A percentile compares a stretch with the other conserved stretches of the same genome.
These are phyloP conservation scores for Kandelia obovata DNA, from an alignment of 345 rosid species.

Conservation along the genomic window DNA sequence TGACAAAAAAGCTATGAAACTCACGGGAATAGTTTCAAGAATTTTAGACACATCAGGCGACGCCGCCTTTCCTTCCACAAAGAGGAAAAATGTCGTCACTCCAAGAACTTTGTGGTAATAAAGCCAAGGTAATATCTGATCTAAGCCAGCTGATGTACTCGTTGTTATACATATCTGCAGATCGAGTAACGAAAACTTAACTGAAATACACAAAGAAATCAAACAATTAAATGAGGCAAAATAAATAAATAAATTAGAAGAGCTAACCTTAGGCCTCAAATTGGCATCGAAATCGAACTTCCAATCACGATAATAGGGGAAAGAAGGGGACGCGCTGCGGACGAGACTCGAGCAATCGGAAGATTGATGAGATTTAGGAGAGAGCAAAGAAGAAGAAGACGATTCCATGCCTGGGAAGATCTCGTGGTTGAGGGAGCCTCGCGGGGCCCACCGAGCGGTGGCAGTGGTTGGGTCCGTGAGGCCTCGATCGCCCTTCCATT, in stretches of 20 bases:
- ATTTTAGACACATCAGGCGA: slow-evolving; percentile 65
- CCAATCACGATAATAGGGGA: slow-evolving; percentile 75
- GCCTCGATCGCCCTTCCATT: slow-evolving; percentile 77
- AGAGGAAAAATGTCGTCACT: slow-evolving; percentile 69
- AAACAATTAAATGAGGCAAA: background rate
- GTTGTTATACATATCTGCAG: slow-evolving; percentile 74
- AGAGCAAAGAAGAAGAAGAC: slow-evolving; percentile 50
- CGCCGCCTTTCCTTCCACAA: slow-evolving; percentile 95
- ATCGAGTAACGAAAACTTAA: background rate
- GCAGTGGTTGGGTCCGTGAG: slow-evolving; percentile 56
- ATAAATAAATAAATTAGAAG: background rate
- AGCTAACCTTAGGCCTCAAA: slow-evolving; percentile 59
- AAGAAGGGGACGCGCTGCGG: slow-evolving; percentile 69
- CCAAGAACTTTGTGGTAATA: slow-evolving; percentile 88
- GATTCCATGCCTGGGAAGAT: slow-evolving; percentile 92
- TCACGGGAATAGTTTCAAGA: slow-evolving; percentile 72
- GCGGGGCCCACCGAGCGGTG: slow-evolving; percentile 53
- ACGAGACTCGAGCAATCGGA: slow-evolving; percentile 59
- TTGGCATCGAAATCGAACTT: slow-evolving; percentile 57
- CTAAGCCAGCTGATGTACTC: slow-evolving; percentile 86
- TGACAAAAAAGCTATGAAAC: slow-evolving; percentile 21
- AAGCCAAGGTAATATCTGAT: slow-evolving; percentile 82
- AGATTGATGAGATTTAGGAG: slow-evolving; percentile 49
- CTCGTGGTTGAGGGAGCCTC: slow-evolving; percentile 56
- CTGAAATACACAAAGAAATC: background rate